These are phyloP conservation scores for Millerago galiae DNA, from an alignment of 805 yeast genomes.

Conservation along the genomic window DNA sequence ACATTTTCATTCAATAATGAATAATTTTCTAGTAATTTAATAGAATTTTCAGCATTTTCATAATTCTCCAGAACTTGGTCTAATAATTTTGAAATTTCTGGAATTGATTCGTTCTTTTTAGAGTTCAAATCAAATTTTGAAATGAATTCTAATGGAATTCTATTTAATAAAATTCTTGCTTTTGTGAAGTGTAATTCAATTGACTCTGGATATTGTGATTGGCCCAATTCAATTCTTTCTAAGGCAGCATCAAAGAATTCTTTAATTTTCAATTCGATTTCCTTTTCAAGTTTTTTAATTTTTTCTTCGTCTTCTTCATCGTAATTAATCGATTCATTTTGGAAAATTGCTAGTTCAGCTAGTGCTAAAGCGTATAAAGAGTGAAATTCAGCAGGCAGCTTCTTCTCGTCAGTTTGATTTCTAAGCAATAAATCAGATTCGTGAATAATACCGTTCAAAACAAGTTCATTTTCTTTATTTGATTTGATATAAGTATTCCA, in stretches of 20 bases:
- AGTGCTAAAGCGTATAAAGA: constrained; percentile 69
- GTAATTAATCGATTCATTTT: constrained; percentile 33
- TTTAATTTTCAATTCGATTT: constrained; percentile 29
- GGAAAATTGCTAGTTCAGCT: constrained; percentile 55
- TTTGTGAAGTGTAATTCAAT: constrained; percentile 44
- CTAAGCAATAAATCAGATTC: constrained; percentile 81
- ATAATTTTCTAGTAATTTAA: constrained; percentile 21
- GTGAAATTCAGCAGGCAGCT: constrained; percentile 51
- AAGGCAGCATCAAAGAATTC: constrained; percentile 66
- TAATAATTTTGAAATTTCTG: constrained; percentile 34
- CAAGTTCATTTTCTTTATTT: constrained; percentile 54
- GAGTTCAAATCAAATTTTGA: constrained; percentile 43
- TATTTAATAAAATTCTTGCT: constrained; percentile 47
- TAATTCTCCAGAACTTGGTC: constrained; percentile 42
- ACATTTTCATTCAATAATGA: constrained; percentile 34
- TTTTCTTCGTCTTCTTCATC: constrained; percentile 1
- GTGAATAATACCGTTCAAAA: constrained; percentile 81
- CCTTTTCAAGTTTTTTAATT: neutral
- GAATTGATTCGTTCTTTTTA: constrained; percentile 17
- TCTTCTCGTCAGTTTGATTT: constrained; percentile 21
- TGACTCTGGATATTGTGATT: constrained; percentile 41
- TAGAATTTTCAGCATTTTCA: constrained; percentile 33
- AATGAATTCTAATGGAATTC: constrained; percentile 53
- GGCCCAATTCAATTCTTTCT: constrained; percentile 61
- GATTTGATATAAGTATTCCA: constrained; percentile 58